phyloP scores from a whole-genome alignment of 805 yeast genomes.

The Pichia pseudocactophila region DNA sequence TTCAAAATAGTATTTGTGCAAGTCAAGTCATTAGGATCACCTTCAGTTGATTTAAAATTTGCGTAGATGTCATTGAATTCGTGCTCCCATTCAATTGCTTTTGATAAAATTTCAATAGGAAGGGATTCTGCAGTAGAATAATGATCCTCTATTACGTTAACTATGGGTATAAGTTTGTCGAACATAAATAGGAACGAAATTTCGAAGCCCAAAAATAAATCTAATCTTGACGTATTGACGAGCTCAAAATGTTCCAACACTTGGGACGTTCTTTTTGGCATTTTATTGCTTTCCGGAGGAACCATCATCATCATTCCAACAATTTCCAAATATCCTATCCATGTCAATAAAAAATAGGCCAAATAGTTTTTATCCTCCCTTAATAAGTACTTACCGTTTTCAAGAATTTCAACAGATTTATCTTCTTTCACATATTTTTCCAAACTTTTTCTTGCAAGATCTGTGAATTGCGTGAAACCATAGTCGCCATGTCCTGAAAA shows the following conservation, averaged over 20 bases:
- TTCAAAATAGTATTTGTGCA: conserved; percentile 2
- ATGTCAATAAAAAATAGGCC: conserved; percentile 3
- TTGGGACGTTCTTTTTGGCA: conserved; percentile 5
- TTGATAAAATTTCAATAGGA: conserved; percentile 2
- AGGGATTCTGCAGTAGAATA: background rate
- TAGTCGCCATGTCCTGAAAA: conserved; percentile 4
- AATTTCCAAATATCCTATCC: conserved; percentile 11
- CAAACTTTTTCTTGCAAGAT: conserved; percentile 4
- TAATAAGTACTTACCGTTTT: conserved; percentile 6
- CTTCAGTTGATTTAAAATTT: conserved; percentile 1
- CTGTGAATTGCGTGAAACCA: conserved; percentile 6
- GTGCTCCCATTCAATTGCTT: conserved; percentile 9
- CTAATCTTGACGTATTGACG: conserved; percentile 30
- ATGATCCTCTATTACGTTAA: conserved; percentile 3
- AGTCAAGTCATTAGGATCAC: conserved; percentile 2
- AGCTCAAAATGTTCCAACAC: conserved; percentile 1
- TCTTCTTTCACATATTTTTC: conserved; percentile 1
- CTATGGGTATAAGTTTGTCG: conserved; percentile 6
- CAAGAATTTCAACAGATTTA: background rate
- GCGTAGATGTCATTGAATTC: conserved; percentile 1
- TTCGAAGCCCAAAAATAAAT: conserved; percentile 58
- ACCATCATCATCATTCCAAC: conserved; percentile 9
- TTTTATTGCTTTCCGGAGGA: conserved; percentile 4
- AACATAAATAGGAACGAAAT: conserved; percentile 41
- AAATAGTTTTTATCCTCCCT: conserved; percentile 3